Evolutionary conservation across 805 yeast genomes (phyloP).

Genomic region (Ogataea paradorogensis): DNA sequence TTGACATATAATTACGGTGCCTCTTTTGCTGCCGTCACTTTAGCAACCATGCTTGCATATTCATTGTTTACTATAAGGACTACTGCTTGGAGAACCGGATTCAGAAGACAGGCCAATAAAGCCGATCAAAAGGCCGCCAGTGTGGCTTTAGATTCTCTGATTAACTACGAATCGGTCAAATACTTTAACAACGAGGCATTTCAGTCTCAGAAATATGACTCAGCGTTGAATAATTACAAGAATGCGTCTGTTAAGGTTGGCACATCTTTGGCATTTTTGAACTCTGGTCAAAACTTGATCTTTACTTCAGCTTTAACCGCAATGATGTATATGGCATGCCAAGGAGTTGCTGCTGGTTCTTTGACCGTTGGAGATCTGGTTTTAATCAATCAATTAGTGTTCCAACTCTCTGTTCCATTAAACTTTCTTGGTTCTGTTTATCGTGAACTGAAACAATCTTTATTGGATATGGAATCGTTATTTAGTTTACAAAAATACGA

Average conservation of each 20-base stretch:
- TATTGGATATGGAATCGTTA: constrained; percentile 93
- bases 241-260: constrained; percentile 76
- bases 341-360: constrained; percentile 80
- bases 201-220: constrained; percentile 78
- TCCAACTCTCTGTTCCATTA: constrained; percentile 91
- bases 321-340: constrained; percentile 98
- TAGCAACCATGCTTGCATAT: constrained; percentile 85
- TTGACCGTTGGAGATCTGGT: constrained; percentile 94
- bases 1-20: constrained; percentile 89
- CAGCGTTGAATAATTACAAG: constrained; percentile 71
- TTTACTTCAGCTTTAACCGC: constrained; percentile 88
- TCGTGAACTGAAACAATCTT: constrained; percentile 87
- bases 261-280: constrained; percentile 73
- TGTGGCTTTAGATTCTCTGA: constrained; percentile 88
- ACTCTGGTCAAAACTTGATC: constrained; percentile 75
- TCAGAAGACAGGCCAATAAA: constrained; percentile 82
- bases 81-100: constrained; percentile 94
- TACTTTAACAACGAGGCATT: constrained; percentile 86
- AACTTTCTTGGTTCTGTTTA: constrained; percentile 95
- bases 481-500: constrained; percentile 80
- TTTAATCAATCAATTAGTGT: constrained; percentile 89
- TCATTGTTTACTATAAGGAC: constrained; percentile 84
- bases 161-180: constrained; percentile 92
- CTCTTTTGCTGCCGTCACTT: constrained; percentile 84
- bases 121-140: constrained; percentile 97